Percentiles rank a stretch among this genome's conserved stretches.
Evolutionary conservation across 495 filamentous ascomycete genomes (phyloP).

Genomic region (Penicillium samsonianum): DNA sequence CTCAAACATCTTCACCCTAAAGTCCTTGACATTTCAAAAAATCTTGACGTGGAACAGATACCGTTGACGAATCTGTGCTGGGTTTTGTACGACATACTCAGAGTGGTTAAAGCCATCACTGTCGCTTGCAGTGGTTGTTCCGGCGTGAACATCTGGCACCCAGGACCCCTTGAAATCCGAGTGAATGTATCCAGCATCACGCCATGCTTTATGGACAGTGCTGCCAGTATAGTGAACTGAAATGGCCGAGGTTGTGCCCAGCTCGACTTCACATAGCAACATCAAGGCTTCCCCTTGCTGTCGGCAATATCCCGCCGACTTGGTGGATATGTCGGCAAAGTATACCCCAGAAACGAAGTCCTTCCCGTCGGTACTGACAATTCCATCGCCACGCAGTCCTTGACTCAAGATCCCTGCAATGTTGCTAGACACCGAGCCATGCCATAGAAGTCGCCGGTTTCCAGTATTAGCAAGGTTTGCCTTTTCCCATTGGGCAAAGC

Average conservation of each 20-base stretch:
- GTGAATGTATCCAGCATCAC: constrained; percentile 16
- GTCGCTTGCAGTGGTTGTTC: not conserved
- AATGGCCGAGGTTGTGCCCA: not conserved
- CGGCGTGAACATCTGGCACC: constrained; percentile 14
- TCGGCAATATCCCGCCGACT: constrained; percentile 13
- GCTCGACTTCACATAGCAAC: constrained; percentile 25
- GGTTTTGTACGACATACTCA: constrained; percentile 68
- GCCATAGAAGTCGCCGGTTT: constrained; percentile 72
- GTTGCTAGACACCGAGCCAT: constrained; percentile 65
- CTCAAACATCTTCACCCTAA: not conserved
- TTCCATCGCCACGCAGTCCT: constrained; percentile 54
- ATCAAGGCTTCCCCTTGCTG: not conserved
- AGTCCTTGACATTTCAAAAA: not conserved
- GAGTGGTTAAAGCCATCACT: constrained; percentile 9
- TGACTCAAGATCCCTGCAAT: constrained; percentile 73
- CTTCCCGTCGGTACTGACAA: not conserved
- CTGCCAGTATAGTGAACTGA: not conserved
- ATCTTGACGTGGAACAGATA: constrained; percentile 65
- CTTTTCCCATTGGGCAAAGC: constrained; percentile 53
- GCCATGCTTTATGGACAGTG: constrained; percentile 4
- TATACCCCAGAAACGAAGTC: constrained; percentile 12
- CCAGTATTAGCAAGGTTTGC: constrained; percentile 34
- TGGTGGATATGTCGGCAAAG: constrained; percentile 20
- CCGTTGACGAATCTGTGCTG: constrained; percentile 66
- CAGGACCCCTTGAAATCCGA: constrained; percentile 10